Percentiles rank a stretch among this genome's conserved stretches.
These are phyloP conservation scores for Medicago arabica DNA, from an alignment of 306 rosid species.

Conservation along the genomic window DNA sequence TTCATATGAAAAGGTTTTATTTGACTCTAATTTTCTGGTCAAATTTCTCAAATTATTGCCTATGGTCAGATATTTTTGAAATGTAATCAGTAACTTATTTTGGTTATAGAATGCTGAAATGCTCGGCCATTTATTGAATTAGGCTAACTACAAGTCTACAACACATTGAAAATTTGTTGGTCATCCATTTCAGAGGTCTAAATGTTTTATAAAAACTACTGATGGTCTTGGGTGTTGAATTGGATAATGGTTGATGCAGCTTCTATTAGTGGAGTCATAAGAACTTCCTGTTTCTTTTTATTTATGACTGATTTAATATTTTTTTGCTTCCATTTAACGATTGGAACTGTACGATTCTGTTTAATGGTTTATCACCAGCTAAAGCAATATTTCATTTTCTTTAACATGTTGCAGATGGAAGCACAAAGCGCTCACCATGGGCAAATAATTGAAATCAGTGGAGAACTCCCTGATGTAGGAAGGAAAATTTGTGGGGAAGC, in stretches of 20 bases:
- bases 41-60: neutral
- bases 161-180: neutral
- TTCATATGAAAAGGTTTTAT: neutral
- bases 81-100: neutral
- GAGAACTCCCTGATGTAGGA: slow-evolving; percentile 47
- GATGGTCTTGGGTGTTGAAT: neutral
- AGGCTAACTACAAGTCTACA: neutral
- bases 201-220: slow-evolving; percentile 28
- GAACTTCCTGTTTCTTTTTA: neutral
- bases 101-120: neutral
- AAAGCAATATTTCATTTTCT: slow-evolving; percentile 12
- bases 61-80: neutral
- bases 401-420: slow-evolving; percentile 59
- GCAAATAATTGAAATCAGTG: slow-evolving; percentile 62
- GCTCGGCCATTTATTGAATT: neutral
- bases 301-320: slow-evolving; percentile 18
- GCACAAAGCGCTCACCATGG: slow-evolving; percentile 43
- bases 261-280: neutral
- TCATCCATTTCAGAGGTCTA: neutral
- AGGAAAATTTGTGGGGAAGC: slow-evolving; percentile 77
- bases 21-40: neutral
- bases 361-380: slow-evolving; percentile 18
- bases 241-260: neutral
- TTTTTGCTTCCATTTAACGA: slow-evolving; percentile 22
- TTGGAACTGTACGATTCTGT: neutral